A percentile compares a stretch with the other conserved stretches of the same genome.
Evolutionary conservation across 169 alveolate species (phyloP).

Genomic region (Babesia ovis): DNA sequence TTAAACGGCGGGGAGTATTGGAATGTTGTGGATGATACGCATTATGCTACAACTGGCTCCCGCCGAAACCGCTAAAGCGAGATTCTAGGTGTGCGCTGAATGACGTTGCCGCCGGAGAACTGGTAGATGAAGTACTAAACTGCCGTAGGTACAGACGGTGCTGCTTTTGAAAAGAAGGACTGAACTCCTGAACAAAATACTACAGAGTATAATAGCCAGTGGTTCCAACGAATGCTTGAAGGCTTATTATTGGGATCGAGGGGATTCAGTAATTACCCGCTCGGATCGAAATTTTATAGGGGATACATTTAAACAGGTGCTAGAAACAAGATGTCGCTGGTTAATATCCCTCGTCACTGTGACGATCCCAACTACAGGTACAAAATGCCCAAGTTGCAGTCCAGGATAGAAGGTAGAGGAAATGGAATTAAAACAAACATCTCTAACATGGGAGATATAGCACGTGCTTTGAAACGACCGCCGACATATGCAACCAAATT

Average conservation of each 20-base stretch:
- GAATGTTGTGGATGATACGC: slow-evolving; percentile 27
- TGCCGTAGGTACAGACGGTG: too few relatives aligned
- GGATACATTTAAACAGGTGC: too few relatives aligned
- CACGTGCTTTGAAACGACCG: slow-evolving; percentile 89
- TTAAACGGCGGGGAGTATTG: neutral
- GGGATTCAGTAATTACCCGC: neutral
- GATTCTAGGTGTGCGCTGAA: neutral
- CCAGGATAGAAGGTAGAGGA: slow-evolving; percentile 93
- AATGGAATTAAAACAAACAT: slow-evolving; percentile 97
- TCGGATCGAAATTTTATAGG: neutral
- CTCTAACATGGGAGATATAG: slow-evolving; percentile 95
- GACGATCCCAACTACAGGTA: slow-evolving; percentile 95
- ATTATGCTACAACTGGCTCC: slow-evolving; percentile 4
- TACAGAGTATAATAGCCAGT: neutral
- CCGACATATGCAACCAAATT: slow-evolving; percentile 92
- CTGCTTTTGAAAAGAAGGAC: too few relatives aligned
- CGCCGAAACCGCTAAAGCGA: slow-evolving; percentile 2
- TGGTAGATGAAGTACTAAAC: neutral
- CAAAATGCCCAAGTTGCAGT: slow-evolving; percentile 93
- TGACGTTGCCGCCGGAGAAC: neutral
- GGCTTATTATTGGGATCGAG: too few relatives aligned
- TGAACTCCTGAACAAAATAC: too few relatives aligned
- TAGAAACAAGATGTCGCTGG: slow-evolving; percentile 69
- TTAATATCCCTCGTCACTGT: slow-evolving; percentile 92
- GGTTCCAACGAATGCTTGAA: neutral